Conservation (phyloP, 1,284 basidiomycete species). For the Trichosporon inkin region DNA sequence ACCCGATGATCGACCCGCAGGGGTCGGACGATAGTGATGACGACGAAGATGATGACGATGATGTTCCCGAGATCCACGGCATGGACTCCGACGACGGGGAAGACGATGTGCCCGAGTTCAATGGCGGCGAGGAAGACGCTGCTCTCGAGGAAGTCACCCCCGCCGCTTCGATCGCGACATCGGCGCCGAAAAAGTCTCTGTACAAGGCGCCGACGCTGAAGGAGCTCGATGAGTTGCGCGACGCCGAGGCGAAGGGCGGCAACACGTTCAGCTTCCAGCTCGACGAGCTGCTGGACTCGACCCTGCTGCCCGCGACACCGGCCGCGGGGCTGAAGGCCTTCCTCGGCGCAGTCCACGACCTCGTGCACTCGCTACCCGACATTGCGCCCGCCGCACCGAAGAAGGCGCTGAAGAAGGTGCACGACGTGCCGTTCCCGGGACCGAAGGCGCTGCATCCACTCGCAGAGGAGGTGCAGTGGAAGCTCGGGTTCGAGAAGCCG, state of each 20-base stretch:
- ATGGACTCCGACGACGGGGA: conserved; percentile 37
- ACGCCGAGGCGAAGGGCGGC: conserved; percentile 34
- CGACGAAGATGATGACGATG: conserved; percentile 24
- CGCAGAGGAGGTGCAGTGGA: conserved; percentile 63
- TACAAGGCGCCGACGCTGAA: conserved; percentile 55
- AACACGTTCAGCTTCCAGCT: conserved; percentile 56
- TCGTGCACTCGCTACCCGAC: conserved; percentile 55
- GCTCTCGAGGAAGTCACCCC: conserved; percentile 32
- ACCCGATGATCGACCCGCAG: conserved; percentile 28
- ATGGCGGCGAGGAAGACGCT: conserved; percentile 34
- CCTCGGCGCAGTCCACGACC: conserved; percentile 71
- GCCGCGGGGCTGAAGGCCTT: conserved; percentile 60
- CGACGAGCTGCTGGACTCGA: conserved; percentile 70
- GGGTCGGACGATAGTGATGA: conserved; percentile 20
- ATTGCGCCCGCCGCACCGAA: conserved; percentile 60
- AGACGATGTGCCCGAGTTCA: conserved; percentile 33
- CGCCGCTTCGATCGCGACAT: conserved; percentile 18
- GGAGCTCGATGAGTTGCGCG: conserved; percentile 60
- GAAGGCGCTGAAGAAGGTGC: conserved; percentile 61
- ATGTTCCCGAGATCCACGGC: conserved; percentile 24
- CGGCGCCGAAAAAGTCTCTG: conserved; percentile 24
- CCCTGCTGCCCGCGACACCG: conserved; percentile 57
- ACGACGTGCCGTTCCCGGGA: conserved; percentile 57
- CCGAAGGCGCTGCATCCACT: conserved; percentile 56
- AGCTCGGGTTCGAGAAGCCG: conserved; percentile 65